Evolutionary conservation across 345 rosid genomes (phyloP).

Genomic region (Boechera stricta): DNA sequence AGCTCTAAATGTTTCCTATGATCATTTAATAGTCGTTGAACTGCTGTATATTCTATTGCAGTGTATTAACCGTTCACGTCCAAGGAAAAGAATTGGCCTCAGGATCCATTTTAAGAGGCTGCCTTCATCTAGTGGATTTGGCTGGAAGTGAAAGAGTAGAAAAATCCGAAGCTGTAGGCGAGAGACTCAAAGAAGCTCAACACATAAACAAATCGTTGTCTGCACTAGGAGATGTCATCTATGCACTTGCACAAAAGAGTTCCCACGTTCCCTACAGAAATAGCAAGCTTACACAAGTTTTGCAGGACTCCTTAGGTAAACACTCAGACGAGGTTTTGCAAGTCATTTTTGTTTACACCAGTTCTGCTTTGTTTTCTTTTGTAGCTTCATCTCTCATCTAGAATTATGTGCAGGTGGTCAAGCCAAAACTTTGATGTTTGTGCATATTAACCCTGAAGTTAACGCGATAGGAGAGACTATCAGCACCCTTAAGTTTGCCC

Average conservation of each 20-base stretch:
- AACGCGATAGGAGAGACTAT: slow-evolving; percentile 87
- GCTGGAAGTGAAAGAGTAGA: slow-evolving; percentile 99
- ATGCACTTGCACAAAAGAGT: slow-evolving; percentile 96
- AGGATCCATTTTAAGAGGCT: slow-evolving; percentile 82
- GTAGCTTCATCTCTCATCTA: slow-evolving; percentile 17
- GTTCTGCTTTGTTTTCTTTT: neutral
- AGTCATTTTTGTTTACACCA: neutral
- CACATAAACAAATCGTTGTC: slow-evolving; percentile 92
- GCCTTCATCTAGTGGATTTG: slow-evolving; percentile 95
- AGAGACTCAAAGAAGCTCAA: slow-evolving; percentile 97
- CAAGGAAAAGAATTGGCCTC: slow-evolving; percentile 84
- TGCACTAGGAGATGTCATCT: slow-evolving; percentile 93
- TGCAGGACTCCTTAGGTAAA: slow-evolving; percentile 92
- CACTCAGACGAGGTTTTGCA: slow-evolving; percentile 1
- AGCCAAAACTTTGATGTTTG: slow-evolving; percentile 97
- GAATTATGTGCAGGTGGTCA: slow-evolving; percentile 72
- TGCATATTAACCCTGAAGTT: slow-evolving; percentile 87
- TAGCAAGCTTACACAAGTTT: slow-evolving; percentile 96
- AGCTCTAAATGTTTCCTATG: neutral
- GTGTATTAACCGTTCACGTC: slow-evolving; percentile 91
- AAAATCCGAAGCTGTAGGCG: slow-evolving; percentile 95
- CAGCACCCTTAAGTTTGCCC: slow-evolving; percentile 96
- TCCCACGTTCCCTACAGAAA: slow-evolving; percentile 91
- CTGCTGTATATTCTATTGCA: slow-evolving; percentile 40
- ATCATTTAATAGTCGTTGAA: slow-evolving; percentile 8